Percentiles rank a stretch among this genome's conserved stretches.
phyloP scores from a whole-genome alignment of 768 basidiomycete species.

The Trametes cubensis region DNA sequence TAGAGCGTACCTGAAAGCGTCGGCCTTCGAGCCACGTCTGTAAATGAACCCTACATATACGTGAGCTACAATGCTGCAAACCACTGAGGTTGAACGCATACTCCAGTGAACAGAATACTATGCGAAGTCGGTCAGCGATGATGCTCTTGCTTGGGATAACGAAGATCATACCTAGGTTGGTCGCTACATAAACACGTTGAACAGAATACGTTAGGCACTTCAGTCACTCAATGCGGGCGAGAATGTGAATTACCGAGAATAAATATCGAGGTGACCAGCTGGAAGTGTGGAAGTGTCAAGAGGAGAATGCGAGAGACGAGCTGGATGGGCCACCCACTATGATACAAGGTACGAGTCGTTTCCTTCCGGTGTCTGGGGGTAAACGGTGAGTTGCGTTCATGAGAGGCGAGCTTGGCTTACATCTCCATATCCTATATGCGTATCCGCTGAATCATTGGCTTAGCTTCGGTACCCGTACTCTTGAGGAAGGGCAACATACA shows the following conservation, averaged over 20 bases:
- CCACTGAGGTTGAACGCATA: background rate
- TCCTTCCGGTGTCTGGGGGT: slow-evolving; percentile 3
- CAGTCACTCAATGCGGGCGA: too few species aligned
- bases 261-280: background rate
- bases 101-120: background rate
- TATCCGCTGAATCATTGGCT: slow-evolving; percentile 3
- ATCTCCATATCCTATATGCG: slow-evolving; percentile 18
- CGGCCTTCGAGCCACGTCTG: background rate
- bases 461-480: too few species aligned
- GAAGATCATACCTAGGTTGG: background rate
- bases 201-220: too few species aligned
- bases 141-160: background rate
- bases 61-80: background rate
- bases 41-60: background rate
- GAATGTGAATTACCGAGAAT: background rate
- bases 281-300: background rate
- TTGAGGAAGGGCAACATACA: slow-evolving; percentile 5
- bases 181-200: background rate
- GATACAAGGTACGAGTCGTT: background rate
- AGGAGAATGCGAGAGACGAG: background rate
- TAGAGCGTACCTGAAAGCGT: background rate
- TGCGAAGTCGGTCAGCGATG: background rate
- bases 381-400: too few species aligned
- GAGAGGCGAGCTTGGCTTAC: background rate
- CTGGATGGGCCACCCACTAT: background rate